phyloP scores from a whole-genome alignment of 371 early-diverging fungal genomes.

The Phascolomyces articulosus region DNA sequence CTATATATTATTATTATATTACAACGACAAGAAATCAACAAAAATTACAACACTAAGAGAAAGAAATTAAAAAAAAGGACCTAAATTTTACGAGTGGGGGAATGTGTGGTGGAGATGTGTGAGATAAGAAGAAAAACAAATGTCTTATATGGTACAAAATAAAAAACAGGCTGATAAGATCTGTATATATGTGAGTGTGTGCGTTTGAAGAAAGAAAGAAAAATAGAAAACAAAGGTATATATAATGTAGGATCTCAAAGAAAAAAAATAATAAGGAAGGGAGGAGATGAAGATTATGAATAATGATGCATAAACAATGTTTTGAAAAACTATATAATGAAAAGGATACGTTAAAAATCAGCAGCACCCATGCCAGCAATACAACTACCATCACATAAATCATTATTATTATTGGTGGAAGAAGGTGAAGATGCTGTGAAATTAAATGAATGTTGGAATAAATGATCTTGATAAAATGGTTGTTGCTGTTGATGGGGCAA shows the following conservation, averaged over 20 bases:
- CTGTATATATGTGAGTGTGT: no score
- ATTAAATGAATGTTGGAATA: conserved; percentile 6
- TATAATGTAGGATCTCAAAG: conserved; percentile 4
- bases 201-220: background rate
- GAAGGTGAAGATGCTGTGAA: background rate
- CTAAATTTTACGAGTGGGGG: conserved; percentile 1
- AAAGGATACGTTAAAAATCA: background rate
- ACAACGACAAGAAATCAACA: background rate
- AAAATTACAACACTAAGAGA: background rate
- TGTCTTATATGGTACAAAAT: background rate
- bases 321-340: background rate
- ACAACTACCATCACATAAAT: conserved; percentile 17
- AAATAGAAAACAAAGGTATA: no score
- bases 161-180: background rate
- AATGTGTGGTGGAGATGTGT: background rate
- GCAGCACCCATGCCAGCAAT: conserved; percentile 17
- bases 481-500: background rate
- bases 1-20: conserved; percentile 1
- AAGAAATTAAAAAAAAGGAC: no score
- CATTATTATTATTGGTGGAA: background rate
- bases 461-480: conserved; percentile 5
- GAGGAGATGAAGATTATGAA: background rate
- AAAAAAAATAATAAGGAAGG: no score
- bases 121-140: background rate
- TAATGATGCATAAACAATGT: no score